A percentile compares a stretch with the other conserved stretches of the same genome.
These are phyloP conservation scores for Sporothrix mexicana DNA, from an alignment of 2,329 filamentous ascomycete species.

Conservation along the genomic window DNA sequence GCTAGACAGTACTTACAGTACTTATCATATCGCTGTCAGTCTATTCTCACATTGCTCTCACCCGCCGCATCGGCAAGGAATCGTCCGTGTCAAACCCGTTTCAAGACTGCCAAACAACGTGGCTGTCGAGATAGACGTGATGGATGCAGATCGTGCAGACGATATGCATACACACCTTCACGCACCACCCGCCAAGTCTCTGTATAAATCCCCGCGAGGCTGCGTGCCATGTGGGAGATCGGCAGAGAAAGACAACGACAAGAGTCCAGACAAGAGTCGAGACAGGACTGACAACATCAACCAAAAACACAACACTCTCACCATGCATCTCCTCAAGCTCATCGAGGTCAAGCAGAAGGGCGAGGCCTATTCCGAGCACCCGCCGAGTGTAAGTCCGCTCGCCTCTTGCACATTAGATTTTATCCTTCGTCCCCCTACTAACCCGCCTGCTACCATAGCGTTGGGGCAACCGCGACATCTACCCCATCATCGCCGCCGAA, in stretches of 20 bases:
- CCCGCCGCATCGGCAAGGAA: conserved; percentile 3
- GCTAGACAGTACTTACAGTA: conserved; percentile 16
- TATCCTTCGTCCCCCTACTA: background rate
- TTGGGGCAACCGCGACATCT: conserved; percentile 27
- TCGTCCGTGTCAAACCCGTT: background rate
- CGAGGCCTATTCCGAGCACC: conserved; percentile 21
- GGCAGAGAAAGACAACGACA: background rate
- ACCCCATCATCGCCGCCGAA: conserved; percentile 17
- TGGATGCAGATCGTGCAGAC: background rate
- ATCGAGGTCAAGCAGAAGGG: conserved; percentile 28
- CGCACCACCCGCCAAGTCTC: background rate
- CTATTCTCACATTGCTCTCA: background rate
- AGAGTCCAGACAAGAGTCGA: background rate
- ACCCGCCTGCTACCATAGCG: conserved; percentile 1
- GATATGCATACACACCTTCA: background rate
- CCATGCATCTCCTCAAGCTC: conserved; percentile 16
- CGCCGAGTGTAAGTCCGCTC: conserved; percentile 11
- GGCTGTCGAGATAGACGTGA: conserved; percentile 9
- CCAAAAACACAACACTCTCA: background rate
- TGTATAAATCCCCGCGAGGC: conserved; percentile 17
- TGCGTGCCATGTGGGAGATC: conserved; percentile 21
- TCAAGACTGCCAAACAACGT: background rate
- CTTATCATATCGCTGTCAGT: background rate
- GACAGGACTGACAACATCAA: background rate
- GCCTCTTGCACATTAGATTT: too few relatives aligned